phyloP scores from a whole-genome alignment of 495 filamentous ascomycete genomes.

The Entonaema liquescens region DNA sequence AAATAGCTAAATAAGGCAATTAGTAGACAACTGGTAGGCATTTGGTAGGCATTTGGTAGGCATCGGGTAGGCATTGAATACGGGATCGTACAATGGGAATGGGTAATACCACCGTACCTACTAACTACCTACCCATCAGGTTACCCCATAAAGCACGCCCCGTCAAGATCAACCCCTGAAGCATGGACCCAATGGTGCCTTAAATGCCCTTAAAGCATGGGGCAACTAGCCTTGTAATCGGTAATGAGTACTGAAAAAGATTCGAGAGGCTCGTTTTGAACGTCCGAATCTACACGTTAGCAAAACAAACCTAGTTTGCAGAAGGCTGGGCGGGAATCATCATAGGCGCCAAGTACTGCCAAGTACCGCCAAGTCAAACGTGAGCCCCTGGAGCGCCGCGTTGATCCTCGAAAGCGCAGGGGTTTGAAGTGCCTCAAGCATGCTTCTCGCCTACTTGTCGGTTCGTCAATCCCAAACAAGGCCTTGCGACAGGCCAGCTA shows the following conservation, averaged over 20 bases:
- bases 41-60: too few relatives aligned
- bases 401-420: constrained; percentile 37
- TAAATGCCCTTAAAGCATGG: constrained; percentile 25
- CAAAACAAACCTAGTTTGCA: constrained; percentile 19
- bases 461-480: constrained; percentile 32
- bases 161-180: constrained; percentile 34
- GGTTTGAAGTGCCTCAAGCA: constrained; percentile 22
- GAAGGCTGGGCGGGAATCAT: constrained; percentile 14
- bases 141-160: constrained; percentile 15
- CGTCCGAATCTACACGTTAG: constrained; percentile 20
- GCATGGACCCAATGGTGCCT: too few relatives aligned
- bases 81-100: neutral
- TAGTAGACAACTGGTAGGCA: too few relatives aligned
- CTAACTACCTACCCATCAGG: too few relatives aligned
- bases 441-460: neutral
- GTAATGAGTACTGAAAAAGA: constrained; percentile 15
- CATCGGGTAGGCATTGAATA: neutral
- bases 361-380: constrained; percentile 42
- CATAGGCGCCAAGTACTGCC: constrained; percentile 30
- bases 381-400: constrained; percentile 32
- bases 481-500: constrained; percentile 35
- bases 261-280: constrained; percentile 23
- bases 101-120: neutral
- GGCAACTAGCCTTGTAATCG: constrained; percentile 17
- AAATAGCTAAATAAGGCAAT: neutral